These are phyloP conservation scores for Arachnomyces sp. DNA, from an alignment of 2,329 filamentous ascomycete species.

Conservation along the genomic window DNA sequence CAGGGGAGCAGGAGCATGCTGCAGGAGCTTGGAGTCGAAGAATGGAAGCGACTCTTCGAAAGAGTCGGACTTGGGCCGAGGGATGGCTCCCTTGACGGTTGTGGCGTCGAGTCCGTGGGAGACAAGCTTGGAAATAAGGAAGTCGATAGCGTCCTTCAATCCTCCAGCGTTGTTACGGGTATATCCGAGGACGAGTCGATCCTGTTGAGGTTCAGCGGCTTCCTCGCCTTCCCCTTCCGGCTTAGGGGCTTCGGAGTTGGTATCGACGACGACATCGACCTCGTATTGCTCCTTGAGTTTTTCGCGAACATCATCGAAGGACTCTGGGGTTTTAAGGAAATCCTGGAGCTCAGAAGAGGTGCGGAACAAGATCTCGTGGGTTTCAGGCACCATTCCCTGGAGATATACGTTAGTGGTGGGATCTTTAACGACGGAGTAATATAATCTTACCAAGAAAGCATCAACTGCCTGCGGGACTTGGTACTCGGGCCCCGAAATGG, in stretches of 20 bases:
- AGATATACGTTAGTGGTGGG: constrained; percentile 20
- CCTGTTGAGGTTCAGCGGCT: constrained; percentile 42
- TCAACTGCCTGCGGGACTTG: constrained; percentile 96
- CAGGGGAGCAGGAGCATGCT: constrained; percentile 75
- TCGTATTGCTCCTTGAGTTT: constrained; percentile 90
- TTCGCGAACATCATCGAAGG: constrained; percentile 66
- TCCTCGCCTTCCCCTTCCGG: constrained; percentile 32
- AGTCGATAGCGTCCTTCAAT: constrained; percentile 91
- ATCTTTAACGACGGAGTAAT: neutral
- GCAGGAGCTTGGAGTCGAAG: constrained; percentile 93
- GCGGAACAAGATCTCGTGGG: constrained; percentile 80
- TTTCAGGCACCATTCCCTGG: constrained; percentile 92
- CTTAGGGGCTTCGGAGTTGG: constrained; percentile 24
- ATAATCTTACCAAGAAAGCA: constrained; percentile 66
- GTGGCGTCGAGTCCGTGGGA: constrained; percentile 80
- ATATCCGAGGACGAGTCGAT: constrained; percentile 64
- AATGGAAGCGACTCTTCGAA: constrained; percentile 96
- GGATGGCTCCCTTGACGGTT: constrained; percentile 86
- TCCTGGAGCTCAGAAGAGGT: constrained; percentile 67
- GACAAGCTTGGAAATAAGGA: constrained; percentile 76
- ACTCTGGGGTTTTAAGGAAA: constrained; percentile 74
- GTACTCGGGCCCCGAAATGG: constrained; percentile 92
- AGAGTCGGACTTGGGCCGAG: constrained; percentile 95
- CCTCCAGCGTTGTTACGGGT: constrained; percentile 96
- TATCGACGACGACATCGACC: constrained; percentile 69